phyloP scores from a whole-genome alignment of 2,329 filamentous ascomycete species.

The Cordyceps tenuipes region DNA sequence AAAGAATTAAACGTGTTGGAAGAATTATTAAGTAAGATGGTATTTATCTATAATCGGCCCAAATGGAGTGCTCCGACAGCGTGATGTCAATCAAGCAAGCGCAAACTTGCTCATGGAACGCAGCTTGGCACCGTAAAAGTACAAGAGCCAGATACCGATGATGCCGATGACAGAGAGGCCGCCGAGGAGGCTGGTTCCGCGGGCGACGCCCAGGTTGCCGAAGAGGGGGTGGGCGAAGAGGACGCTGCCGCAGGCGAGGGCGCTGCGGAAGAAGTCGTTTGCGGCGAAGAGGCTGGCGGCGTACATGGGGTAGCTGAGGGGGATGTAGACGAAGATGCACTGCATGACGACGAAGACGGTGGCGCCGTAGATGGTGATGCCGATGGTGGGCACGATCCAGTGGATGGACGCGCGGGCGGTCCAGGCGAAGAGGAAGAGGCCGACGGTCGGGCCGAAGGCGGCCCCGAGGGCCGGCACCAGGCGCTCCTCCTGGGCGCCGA shows the following conservation, averaged over 20 bases:
- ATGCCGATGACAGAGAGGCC: constrained; percentile 46
- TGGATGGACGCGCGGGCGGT: constrained; percentile 42
- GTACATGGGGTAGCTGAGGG: constrained; percentile 46
- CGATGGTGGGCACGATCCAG: constrained; percentile 49
- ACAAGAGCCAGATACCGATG: constrained; percentile 52
- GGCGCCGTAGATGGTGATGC: constrained; percentile 45
- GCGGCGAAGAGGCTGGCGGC: constrained; percentile 52
- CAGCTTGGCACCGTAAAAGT: constrained; percentile 45
- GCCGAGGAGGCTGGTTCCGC: constrained; percentile 48
- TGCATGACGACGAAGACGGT: constrained; percentile 48
- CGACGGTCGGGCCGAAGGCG: constrained; percentile 44
- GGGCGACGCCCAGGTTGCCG: constrained; percentile 48
- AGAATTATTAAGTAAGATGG: no score
- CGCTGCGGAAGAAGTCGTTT: constrained; percentile 51
- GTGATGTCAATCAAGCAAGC: constrained; percentile 18
- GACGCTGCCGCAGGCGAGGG: constrained; percentile 51
- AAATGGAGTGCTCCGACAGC: no score
- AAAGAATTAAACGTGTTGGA: no score
- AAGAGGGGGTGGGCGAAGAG: constrained; percentile 54
- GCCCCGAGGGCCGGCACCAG: constrained; percentile 47
- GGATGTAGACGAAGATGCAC: constrained; percentile 53
- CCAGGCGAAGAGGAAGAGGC: constrained; percentile 56
- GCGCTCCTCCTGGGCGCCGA: constrained; percentile 44
- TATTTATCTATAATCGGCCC: no score
- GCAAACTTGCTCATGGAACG: constrained; percentile 52